Evolutionary conservation across 352 stramenopile species (phyloP), one percentile per base, ranked within the genome.

Genomic region (Phytophthora palmivora): DNA sequence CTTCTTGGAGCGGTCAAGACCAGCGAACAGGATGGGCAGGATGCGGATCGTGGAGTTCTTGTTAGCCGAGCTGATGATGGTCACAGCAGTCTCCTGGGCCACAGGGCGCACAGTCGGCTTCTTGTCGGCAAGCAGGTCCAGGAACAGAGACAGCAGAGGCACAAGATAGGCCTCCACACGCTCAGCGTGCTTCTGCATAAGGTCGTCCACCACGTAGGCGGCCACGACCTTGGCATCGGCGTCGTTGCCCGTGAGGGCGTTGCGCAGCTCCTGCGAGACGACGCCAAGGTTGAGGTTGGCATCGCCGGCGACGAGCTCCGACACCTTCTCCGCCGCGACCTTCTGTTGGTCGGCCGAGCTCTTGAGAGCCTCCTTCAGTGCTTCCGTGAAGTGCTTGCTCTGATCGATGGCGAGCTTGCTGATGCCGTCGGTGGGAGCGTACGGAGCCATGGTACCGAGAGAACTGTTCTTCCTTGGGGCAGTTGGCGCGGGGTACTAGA

Each of bases 1-100:
- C 84, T 98, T 99, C 64, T 88, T 79, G 26, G 67, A 81, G 45
- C 92, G 84, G 37, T 96, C 83, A 1, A 97, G 73, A 47, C 78
- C 82, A 43, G 83, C 81, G 78, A 99, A 99, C 38, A 99, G 84
- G 42, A 86, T 75, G 46, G 96, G 95, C 45, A 99, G 59, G 6
- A 91, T 65, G 37, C 84, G 82, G 66, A 96, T 92, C 55, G 84
- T 82, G 59, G 67, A 92, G 80, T 94, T 94, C 76, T 94, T 91
- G 77, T 96, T 96, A 34, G 82, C 70, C 39, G 82, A 91, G 63
- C 71, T 82, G 38, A 96, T 78, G 55, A 96, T 88, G 18, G 84
- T 93, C 57, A 92, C 53, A n/a, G 87, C 85, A 44, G 84, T 81
- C 58, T 94, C 85, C 51, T 92, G 71, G 7, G 85, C 80, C 9